Evolutionary conservation across 1,139 yeast genomes (phyloP).

Genomic region (Nadsonia starkeyi-henricii): DNA sequence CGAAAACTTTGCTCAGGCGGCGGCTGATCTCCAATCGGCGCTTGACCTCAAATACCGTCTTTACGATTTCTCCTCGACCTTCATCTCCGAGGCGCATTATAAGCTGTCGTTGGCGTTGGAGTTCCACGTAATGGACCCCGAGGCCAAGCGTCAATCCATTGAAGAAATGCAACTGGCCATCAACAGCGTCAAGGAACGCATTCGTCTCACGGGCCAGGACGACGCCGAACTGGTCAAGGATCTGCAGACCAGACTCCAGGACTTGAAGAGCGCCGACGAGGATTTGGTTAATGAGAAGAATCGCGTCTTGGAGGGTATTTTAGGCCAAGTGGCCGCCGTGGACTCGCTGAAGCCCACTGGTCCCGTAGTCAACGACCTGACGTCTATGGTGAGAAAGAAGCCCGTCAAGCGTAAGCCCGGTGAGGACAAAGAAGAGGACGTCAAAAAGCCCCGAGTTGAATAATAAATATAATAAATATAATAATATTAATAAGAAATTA

Average conservation of each 20-base stretch:
- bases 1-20: slow-evolving; percentile 65
- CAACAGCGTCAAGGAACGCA: slow-evolving; percentile 39
- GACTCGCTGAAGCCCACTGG: not conserved
- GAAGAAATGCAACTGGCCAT: slow-evolving; percentile 48
- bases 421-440: not conserved
- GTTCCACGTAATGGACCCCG: slow-evolving; percentile 42
- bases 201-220: slow-evolving; percentile 27
- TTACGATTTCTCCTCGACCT: slow-evolving; percentile 38
- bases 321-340: slow-evolving; percentile 30
- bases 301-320: slow-evolving; percentile 45
- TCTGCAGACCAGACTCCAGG: slow-evolving; percentile 31
- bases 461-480: not conserved
- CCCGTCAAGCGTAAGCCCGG: not conserved
- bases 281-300: slow-evolving; percentile 42
- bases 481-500: no score
- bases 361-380: not conserved
- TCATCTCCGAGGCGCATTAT: slow-evolving; percentile 68
- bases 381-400: not conserved
- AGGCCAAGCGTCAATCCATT: slow-evolving; percentile 35
- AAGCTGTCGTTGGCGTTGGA: slow-evolving; percentile 73
- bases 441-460: not conserved
- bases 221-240: slow-evolving; percentile 42
- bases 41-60: slow-evolving; percentile 43
- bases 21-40: slow-evolving; percentile 46
- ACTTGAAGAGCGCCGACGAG: slow-evolving; percentile 40